Percentiles rank a stretch among this genome's conserved stretches.
phyloP scores from a whole-genome alignment of 176 grass and related monocot genomes.

The Cymbopogon citratus region DNA sequence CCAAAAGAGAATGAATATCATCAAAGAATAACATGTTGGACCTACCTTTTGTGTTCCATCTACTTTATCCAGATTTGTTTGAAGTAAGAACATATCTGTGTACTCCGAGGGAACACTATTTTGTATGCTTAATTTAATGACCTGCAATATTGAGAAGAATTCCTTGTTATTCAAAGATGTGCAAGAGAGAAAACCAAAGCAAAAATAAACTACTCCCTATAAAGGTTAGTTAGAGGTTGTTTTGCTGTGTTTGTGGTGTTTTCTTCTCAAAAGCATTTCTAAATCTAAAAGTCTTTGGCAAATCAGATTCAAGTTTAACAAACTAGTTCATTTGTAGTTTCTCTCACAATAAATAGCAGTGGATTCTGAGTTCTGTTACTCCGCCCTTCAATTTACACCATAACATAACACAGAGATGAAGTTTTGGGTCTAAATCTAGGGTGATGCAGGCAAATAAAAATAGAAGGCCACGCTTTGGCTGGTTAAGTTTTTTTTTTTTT shows the following conservation, averaged over 20 bases:
- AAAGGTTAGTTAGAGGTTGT: neutral
- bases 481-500: neutral
- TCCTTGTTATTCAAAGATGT: neutral
- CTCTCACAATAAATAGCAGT: neutral
- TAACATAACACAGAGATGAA: neutral
- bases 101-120: conserved; percentile 69
- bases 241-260: neutral
- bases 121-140: conserved; percentile 67
- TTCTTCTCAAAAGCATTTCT: neutral
- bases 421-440: neutral
- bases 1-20: neutral
- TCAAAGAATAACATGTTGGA: neutral
- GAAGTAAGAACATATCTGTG: conserved; percentile 64
- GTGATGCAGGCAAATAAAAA: neutral
- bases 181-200: neutral
- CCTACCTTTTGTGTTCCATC: conserved; percentile 54
- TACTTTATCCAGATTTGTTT: conserved; percentile 42
- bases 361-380: neutral
- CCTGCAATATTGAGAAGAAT: conserved; percentile 36
- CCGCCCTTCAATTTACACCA: neutral
- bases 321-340: neutral
- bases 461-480: neutral
- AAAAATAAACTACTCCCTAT: neutral
- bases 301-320: neutral
- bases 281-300: neutral